A percentile compares a stretch with the other conserved stretches of the same genome.
Conservation (phyloP, 768 basidiomycete species). For the Terana coerulea region DNA sequence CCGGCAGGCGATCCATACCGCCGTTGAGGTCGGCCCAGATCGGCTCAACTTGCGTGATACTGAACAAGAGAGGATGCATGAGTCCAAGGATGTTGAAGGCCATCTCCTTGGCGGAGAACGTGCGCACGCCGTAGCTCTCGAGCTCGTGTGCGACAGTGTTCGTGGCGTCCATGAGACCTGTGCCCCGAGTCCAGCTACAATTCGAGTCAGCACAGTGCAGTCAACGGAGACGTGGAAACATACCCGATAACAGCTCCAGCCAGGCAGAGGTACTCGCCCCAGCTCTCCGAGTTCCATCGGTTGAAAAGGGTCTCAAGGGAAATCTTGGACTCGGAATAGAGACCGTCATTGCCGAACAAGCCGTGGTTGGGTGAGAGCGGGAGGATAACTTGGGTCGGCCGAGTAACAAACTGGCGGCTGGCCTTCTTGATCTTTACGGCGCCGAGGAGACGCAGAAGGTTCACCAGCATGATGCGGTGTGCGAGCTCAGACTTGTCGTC, state of each 20-base stretch:
- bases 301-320: conserved; percentile 97
- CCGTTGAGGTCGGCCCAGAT: conserved; percentile 99
- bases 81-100: conserved; percentile 99
- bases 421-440: conserved; percentile 99
- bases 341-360: conserved; percentile 94
- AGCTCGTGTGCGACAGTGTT: conserved; percentile 93
- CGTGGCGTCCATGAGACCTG: conserved; percentile 93
- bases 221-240: conserved; percentile 23
- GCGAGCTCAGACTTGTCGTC: conserved; percentile 98
- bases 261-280: conserved; percentile 98
- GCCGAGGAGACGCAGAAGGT: conserved; percentile 92
- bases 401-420: conserved; percentile 91
- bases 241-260: conserved; percentile 98
- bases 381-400: conserved; percentile 97
- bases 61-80: conserved; percentile 99
- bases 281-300: conserved; percentile 96
- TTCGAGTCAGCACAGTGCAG: conserved; percentile 10
- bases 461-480: conserved; percentile 98
- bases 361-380: conserved; percentile 98
- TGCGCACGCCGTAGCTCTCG: conserved; percentile 90
- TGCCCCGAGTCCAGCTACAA: conserved; percentile 92
- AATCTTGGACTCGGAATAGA: conserved; percentile 98
- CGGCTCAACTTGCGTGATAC: conserved; percentile 98
- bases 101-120: conserved; percentile 99
- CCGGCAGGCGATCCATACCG: conserved; percentile 95